Evolutionary conservation across 2,329 filamentous ascomycete genomes (phyloP).

Genomic region (Ophiostoma piceae): DNA sequence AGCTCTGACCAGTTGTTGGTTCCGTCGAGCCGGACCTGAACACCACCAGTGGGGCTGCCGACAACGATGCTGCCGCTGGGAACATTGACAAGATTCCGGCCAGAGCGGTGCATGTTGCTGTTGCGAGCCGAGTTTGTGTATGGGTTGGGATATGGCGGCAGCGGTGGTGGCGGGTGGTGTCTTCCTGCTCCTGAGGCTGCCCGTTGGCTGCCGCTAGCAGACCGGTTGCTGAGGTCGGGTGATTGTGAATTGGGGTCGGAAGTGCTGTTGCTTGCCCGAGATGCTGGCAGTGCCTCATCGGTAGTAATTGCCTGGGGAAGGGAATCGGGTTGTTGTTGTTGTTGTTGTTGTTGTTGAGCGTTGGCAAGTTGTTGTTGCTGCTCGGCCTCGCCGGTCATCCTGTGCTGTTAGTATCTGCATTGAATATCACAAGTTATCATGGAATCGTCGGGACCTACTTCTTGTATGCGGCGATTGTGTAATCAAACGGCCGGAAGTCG

Average conservation of each 20-base stretch:
- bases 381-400: slow-evolving; percentile 31
- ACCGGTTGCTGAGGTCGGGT: neutral
- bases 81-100: slow-evolving; percentile 33
- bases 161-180: slow-evolving; percentile 32
- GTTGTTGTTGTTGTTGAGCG: slow-evolving; percentile 3
- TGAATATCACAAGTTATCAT: neutral
- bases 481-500: slow-evolving; percentile 93
- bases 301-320: slow-evolving; percentile 49
- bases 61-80: slow-evolving; percentile 62
- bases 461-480: slow-evolving; percentile 74
- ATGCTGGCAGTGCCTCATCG: slow-evolving; percentile 44
- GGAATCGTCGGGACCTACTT: slow-evolving; percentile 47
- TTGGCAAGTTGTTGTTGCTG: slow-evolving; percentile 14
- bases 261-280: slow-evolving; percentile 31
- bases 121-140: slow-evolving; percentile 36
- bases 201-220: slow-evolving; percentile 25
- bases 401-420: slow-evolving; percentile 11
- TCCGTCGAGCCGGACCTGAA: slow-evolving; percentile 87
- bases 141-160: slow-evolving; percentile 46
- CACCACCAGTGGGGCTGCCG: slow-evolving; percentile 71
- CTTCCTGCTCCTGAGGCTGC: slow-evolving; percentile 30
- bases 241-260: slow-evolving; percentile 10
- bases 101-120: slow-evolving; percentile 17
- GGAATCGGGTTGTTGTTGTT: neutral
- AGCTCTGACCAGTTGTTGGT: slow-evolving; percentile 80